phyloP scores from a whole-genome alignment of 257 asterid genomes.

The Nemophila menziesii region DNA sequence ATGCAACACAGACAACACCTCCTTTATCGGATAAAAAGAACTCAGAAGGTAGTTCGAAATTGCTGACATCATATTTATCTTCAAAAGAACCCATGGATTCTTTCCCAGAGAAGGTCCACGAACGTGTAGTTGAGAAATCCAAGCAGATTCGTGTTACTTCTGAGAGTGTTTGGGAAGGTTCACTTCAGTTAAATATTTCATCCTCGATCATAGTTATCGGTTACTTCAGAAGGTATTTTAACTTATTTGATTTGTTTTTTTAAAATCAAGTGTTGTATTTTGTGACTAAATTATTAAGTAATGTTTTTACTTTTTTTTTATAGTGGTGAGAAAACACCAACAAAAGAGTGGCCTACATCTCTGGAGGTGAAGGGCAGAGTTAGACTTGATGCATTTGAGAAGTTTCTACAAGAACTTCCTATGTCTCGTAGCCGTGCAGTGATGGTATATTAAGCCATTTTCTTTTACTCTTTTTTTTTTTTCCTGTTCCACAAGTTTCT shows the following conservation, averaged over 20 bases:
- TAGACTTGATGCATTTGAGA: slow-evolving; percentile 82
- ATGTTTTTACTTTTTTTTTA: slow-evolving; percentile 4
- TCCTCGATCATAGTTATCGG: slow-evolving; percentile 51
- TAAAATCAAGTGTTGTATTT: not conserved
- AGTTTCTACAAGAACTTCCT: slow-evolving; percentile 82
- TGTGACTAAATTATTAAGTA: not conserved
- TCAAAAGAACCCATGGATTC: slow-evolving; percentile 27
- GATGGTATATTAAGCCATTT: slow-evolving; percentile 84
- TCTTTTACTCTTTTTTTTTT: slow-evolving; percentile 32
- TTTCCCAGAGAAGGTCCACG: slow-evolving; percentile 21
- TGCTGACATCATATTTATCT: slow-evolving; percentile 23
- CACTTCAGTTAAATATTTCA: slow-evolving; percentile 51
- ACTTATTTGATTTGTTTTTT: not conserved
- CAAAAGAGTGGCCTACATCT: slow-evolving; percentile 69
- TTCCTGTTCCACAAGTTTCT: slow-evolving; percentile 25
- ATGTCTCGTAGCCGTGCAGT: slow-evolving; percentile 98
- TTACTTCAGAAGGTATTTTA: slow-evolving; percentile 46
- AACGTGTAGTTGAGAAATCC: slow-evolving; percentile 8
- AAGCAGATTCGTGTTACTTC: slow-evolving; percentile 22
- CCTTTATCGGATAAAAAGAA: slow-evolving; percentile 27
- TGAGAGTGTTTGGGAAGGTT: slow-evolving; percentile 52
- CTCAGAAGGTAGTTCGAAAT: slow-evolving; percentile 17
- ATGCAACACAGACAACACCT: slow-evolving; percentile 24
- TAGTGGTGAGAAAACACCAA: slow-evolving; percentile 89
- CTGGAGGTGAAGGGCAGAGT: slow-evolving; percentile 96